Evolutionary conservation across 192 early-diverging fungal genomes (phyloP).

Genomic region (Funneliformis geosporum): DNA sequence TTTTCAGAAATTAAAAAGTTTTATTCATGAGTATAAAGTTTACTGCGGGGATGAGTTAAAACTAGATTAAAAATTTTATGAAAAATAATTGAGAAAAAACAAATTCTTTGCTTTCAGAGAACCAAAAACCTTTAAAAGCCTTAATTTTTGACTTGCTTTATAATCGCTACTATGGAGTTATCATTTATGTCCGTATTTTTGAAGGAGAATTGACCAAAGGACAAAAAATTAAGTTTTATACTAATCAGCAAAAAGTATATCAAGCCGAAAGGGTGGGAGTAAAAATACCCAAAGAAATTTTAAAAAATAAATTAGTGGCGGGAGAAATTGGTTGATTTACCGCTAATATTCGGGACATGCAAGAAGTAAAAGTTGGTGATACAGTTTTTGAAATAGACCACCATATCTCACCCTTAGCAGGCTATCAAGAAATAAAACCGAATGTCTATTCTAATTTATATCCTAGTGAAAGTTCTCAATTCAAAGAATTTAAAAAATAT

Average conservation of each 20-base stretch:
- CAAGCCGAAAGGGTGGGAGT: conserved; percentile 20
- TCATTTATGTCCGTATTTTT: conserved; percentile 5
- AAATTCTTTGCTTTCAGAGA: no score
- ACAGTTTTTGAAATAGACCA: not conserved
- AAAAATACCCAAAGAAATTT: conserved; percentile 9
- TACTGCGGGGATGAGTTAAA: no score
- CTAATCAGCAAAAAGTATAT: not conserved
- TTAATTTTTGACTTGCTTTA: conserved; percentile 14
- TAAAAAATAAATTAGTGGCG: not conserved
- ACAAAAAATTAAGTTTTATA: conserved; percentile 5
- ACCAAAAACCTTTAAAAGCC: conserved; percentile 17
- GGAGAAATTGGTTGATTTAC: conserved; percentile 24
- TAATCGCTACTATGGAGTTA: not conserved
- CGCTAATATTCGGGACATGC: not conserved
- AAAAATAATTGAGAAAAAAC: no score
- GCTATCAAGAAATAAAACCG: conserved; percentile 3
- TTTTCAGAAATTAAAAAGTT: no score
- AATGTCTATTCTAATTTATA: conserved; percentile 13
- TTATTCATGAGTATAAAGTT: no score
- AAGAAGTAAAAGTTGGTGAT: not conserved
- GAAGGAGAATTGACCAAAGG: not conserved
- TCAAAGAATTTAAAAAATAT: not conserved
- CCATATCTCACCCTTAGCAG: not conserved
- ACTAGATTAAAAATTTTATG: no score
- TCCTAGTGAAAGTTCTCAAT: not conserved